phyloP scores from a whole-genome alignment of 2,329 filamentous ascomycete genomes.

The Fusarium sp. region DNA sequence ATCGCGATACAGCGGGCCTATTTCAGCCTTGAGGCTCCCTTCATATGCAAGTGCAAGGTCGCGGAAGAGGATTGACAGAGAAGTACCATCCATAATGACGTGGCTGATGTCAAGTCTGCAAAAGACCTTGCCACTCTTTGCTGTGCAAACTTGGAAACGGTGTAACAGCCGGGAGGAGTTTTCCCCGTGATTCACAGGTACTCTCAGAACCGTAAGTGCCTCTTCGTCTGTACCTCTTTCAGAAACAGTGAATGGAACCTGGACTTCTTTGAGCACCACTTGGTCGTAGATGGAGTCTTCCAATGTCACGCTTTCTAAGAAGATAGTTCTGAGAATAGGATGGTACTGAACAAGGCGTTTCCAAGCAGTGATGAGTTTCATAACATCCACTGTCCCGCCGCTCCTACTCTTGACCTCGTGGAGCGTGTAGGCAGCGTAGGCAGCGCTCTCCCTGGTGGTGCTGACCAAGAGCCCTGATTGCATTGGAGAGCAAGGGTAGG shows the following conservation, averaged over 20 bases:
- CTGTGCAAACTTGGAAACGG: slow-evolving; percentile 30
- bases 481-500: slow-evolving; percentile 53
- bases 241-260: slow-evolving; percentile 8
- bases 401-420: slow-evolving; percentile 37
- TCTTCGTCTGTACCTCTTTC: slow-evolving; percentile 28
- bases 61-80: slow-evolving; percentile 35
- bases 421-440: slow-evolving; percentile 49
- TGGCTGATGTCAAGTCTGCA: slow-evolving; percentile 40
- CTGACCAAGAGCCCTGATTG: slow-evolving; percentile 54
- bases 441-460: slow-evolving; percentile 53
- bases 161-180: slow-evolving; percentile 12
- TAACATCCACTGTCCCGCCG: slow-evolving; percentile 33
- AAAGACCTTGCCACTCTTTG: slow-evolving; percentile 38
- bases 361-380: slow-evolving; percentile 46
- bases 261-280: slow-evolving; percentile 52
- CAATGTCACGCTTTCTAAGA: slow-evolving; percentile 58
- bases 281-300: slow-evolving; percentile 58
- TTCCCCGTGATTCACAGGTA: slow-evolving; percentile 5
- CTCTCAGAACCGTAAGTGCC: not conserved
- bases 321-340: slow-evolving; percentile 58
- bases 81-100: slow-evolving; percentile 37
- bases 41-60: slow-evolving; percentile 31
- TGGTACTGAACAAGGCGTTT: slow-evolving; percentile 56
- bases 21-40: not conserved
- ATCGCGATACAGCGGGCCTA: slow-evolving; percentile 31